Evolutionary conservation across 768 basidiomycete species (phyloP), one percentile per base, ranked within the genome.

Genomic region (Phaffia tasmanica): DNA sequence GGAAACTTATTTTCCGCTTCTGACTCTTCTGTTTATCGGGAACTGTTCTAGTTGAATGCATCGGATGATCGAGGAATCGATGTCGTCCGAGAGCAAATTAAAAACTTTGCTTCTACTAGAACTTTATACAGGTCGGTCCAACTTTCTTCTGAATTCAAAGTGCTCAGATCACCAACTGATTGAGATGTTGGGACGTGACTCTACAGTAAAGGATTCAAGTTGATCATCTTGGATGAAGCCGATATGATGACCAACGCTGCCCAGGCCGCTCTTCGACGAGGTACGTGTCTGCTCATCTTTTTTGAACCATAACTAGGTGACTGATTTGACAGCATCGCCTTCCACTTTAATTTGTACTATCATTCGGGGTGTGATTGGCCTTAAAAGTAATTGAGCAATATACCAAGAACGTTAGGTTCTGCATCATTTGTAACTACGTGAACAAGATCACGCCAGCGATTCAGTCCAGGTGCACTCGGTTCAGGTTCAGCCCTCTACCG

Each of bases 241-340:
- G 95, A 99, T 80, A 95, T 95, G 94, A 99, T 99, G 95, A 99
- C 95, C 0, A 86, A 91, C 70, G 87, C 89, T 64, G 95, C 95
- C 1, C 95, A 99, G 74, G 89, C 93, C 3, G 95, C 95, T 29
- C 83, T 99, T 35, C 87, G 95, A 32, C 87, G 95, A 72, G 80
- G 80, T 80, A 42, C 61, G 76, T 70, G 29, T 30, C 50, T 32
- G 32, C 3, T 32, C 21, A 11, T 18, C 35, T 35, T 48, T 48
- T 30, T 5, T 42, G 11, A 42, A 42, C 11, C 35, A 42, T 4
- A 42, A 42, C 4, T 42, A 11, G 35, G 11, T 11, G n/a, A n/a
- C n/a, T n/a, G n/a, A n/a, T n/a, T n/a, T n/a, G n/a, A n/a, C n/a
- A n/a, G n/a, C n/a, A n/a, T n/a, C n/a, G n/a, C 15, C 16, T 16